Base-by-base conservation (phyloP, 2,329 filamentous ascomycete genomes). In the Stemphylium lycopersici region DNA sequence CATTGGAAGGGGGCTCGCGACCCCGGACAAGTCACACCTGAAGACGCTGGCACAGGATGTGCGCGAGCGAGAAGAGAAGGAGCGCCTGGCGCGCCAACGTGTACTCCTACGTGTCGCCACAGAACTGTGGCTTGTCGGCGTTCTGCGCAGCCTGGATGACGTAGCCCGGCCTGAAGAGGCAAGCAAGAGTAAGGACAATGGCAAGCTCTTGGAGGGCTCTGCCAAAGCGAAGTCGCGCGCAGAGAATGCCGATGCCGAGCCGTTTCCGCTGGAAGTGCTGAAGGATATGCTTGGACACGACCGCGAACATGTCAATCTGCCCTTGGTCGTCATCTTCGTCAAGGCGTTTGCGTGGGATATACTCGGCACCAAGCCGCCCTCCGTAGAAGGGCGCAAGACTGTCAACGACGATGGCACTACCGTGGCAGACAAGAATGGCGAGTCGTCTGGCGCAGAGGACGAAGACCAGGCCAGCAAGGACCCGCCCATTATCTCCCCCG, bases 341-440 rank as follows among this genome's bases (percentile, higher is more conserved):
- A 99, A 97, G 78, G 88, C 90, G 15, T 99, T 98, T 68, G 89
- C 90, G 59, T 99, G 93, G 93, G 96, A 99, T 77, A 85, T 98
- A 32, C 79, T 99, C 12, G 95, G 95, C 2, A 86, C 93, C 22
- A 92, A 88, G 67, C 79, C 86, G 26, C 78, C 84, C 11, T 85
- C 85, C 39, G 83, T 87, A 6, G 91, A 96, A 57, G 87, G 90
- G n/a, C 87, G 93, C 52, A 96, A 92, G 77, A 87, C 84, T 10
- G 87, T 93, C 10, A 90, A 91, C 57, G 91, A 91, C 48, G 91
- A 96, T 70, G 91, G 91, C 15, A 82, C 81, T 6, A 87, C 87
- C 3, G 85, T 82, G 39, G 70, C 78, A n/a, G 81, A 80, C 16
- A 83, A 83, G 24, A 73, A 77, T 5, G 80, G 82, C 10, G 84